Evolutionary conservation across 2,329 filamentous ascomycete species (phyloP).

Genomic region (Dactylonectria macrodidyma): DNA sequence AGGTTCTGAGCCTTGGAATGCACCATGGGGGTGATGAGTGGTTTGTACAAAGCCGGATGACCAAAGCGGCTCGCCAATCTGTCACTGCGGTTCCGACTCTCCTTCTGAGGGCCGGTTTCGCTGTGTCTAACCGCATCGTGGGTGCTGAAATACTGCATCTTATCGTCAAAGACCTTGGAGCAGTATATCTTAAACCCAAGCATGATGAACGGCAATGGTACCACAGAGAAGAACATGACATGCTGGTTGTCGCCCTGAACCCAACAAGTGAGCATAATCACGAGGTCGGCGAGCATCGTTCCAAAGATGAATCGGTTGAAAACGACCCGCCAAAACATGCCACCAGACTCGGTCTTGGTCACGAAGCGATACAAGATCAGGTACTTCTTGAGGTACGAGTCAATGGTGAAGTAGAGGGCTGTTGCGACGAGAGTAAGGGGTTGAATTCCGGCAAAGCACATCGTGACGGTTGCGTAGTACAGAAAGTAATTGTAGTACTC

Average conservation of each 20-base stretch:
- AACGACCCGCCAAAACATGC: constrained; percentile 90
- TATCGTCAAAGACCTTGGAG: constrained; percentile 79
- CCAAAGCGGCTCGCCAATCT: constrained; percentile 85
- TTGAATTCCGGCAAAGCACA: constrained; percentile 89
- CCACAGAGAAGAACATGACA: constrained; percentile 74
- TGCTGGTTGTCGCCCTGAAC: constrained; percentile 69
- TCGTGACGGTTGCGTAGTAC: constrained; percentile 90
- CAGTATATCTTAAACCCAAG: constrained; percentile 91
- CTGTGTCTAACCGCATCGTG: constrained; percentile 66
- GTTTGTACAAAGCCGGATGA: constrained; percentile 90
- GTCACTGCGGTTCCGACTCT: constrained; percentile 72
- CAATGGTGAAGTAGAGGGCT: constrained; percentile 89
- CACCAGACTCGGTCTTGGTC: constrained; percentile 96
- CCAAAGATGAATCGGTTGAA: constrained; percentile 95
- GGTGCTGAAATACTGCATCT: constrained; percentile 85
- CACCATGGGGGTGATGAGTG: constrained; percentile 95
- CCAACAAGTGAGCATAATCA: constrained; percentile 84
- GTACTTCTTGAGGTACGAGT: constrained; percentile 95
- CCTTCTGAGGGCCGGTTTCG: constrained; percentile 63
- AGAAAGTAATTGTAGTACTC: constrained; percentile 99
- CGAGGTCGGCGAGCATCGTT: constrained; percentile 81
- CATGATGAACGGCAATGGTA: constrained; percentile 85
- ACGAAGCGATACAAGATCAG: constrained; percentile 94
- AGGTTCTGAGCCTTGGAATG: constrained; percentile 91
- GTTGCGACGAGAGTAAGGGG: constrained; percentile 89